A percentile compares a stretch with the other conserved stretches of the same genome.
Evolutionary conservation across 192 early-diverging fungal species (phyloP).

Genomic region (Funneliformis mosseae): DNA sequence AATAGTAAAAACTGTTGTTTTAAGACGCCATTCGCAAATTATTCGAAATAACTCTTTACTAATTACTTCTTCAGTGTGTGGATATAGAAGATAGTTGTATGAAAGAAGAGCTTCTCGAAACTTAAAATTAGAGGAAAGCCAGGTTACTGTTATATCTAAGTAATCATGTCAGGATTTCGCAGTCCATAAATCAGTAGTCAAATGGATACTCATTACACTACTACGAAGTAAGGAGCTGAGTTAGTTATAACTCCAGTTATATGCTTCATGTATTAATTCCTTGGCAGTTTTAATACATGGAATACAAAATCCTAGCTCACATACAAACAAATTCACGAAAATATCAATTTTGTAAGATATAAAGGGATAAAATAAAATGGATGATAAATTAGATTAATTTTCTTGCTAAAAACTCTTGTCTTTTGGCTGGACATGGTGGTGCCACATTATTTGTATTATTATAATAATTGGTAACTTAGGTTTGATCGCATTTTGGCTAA

Average conservation of each 20-base stretch:
- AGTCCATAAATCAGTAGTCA: neutral
- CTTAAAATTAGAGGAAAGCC: neutral
- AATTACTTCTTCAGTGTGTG: neutral
- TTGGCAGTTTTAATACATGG: constrained; percentile 13
- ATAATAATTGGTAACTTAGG: neutral
- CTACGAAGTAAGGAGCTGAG: neutral
- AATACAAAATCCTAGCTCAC: neutral
- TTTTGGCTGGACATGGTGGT: neutral
- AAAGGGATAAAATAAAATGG: constrained; percentile 4
- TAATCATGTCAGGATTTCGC: neutral
- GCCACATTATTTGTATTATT: neutral
- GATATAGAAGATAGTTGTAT: neutral
- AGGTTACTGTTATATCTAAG: neutral
- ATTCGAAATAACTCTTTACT: neutral
- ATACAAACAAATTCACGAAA: constrained; percentile 6
- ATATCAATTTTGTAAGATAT: constrained; percentile 12
- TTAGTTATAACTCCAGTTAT: neutral
- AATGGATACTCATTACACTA: neutral
- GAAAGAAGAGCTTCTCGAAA: neutral
- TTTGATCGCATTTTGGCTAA: constrained; percentile 23
- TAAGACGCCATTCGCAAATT: neutral
- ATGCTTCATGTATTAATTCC: neutral
- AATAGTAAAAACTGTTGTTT: neutral
- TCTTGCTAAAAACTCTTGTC: constrained; percentile 12
- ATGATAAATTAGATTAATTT: constrained; percentile 12